Evolutionary conservation across 345 rosid species (phyloP).

Genomic region (Salix purpurea): DNA sequence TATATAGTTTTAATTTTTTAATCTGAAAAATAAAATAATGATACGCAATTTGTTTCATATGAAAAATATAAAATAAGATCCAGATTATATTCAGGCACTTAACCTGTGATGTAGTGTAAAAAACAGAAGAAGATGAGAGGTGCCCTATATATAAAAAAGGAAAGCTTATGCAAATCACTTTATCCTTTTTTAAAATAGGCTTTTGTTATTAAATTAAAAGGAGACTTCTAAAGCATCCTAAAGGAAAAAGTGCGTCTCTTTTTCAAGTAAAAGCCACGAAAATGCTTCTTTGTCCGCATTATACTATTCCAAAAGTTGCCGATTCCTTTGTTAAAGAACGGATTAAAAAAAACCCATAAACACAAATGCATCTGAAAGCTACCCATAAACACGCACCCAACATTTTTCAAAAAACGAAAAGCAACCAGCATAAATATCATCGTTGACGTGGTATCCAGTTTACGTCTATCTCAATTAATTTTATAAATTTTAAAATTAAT

Average conservation of each 20-base stretch:
- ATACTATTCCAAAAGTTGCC: constrained; percentile 26
- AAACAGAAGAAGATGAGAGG: not conserved
- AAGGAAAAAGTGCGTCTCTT: constrained; percentile 45
- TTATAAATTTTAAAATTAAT: too few relatives aligned
- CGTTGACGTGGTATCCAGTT: fast-evolving
- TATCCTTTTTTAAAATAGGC: not conserved
- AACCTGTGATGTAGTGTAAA: not conserved
- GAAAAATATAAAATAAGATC: not conserved
- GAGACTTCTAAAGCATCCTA: constrained; percentile 51
- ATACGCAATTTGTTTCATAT: not conserved
- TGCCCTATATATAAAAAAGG: not conserved
- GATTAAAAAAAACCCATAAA: constrained; percentile 19
- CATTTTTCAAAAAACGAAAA: not conserved
- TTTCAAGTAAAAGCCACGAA: constrained; percentile 35
- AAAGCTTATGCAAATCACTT: constrained; percentile 13
- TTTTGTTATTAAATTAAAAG: constrained; percentile 25
- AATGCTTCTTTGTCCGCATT: constrained; percentile 43
- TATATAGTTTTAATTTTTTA: too few relatives aligned
- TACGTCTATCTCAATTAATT: too few relatives aligned
- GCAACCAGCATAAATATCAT: not conserved
- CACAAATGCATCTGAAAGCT: constrained; percentile 27
- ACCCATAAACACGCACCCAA: not conserved
- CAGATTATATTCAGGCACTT: constrained; percentile 1
- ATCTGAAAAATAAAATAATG: too few relatives aligned
- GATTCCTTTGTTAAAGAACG: constrained; percentile 45